Evolutionary conservation across 306 rosid species (phyloP).

Genomic region (Trifolium fragiferum): DNA sequence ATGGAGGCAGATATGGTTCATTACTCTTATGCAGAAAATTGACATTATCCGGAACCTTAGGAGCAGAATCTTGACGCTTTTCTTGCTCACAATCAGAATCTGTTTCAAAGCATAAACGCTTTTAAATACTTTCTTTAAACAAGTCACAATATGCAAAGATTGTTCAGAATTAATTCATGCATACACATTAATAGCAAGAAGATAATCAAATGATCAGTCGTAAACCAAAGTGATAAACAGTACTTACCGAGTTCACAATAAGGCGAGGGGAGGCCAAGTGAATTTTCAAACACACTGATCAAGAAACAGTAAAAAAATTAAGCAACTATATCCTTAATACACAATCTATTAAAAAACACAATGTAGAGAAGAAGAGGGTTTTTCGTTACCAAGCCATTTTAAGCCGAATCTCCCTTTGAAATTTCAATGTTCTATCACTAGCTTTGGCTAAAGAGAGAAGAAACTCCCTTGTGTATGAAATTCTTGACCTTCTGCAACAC

Average conservation of each 20-base stretch:
- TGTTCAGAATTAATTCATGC: neutral
- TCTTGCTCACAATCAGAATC: conserved; percentile 35
- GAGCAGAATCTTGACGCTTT: conserved; percentile 25
- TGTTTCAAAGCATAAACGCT: conserved; percentile 37
- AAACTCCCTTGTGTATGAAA: conserved; percentile 53
- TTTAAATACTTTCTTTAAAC: neutral
- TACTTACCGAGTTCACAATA: conserved; percentile 42
- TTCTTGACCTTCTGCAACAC: conserved; percentile 46
- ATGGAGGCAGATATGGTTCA: conserved; percentile 62
- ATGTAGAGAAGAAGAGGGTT: neutral
- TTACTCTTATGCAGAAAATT: conserved; percentile 49
- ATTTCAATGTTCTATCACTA: conserved; percentile 6
- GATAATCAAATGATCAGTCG: neutral
- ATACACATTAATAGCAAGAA: conserved; percentile 5
- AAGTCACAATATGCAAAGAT: conserved; percentile 19
- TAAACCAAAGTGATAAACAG: neutral
- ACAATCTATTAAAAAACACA: conserved; percentile 22
- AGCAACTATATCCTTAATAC: neutral
- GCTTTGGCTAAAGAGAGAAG: conserved; percentile 50
- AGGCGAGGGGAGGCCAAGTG: conserved; percentile 29
- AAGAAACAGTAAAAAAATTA: conserved; percentile 36
- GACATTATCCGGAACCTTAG: conserved; percentile 27
- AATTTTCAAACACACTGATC: conserved; percentile 44
- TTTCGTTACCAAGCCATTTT: conserved; percentile 41
- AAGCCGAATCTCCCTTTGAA: conserved; percentile 34